A percentile compares a stretch with the other conserved stretches of the same genome.
phyloP scores from a whole-genome alignment of 768 basidiomycete genomes.

The Krasilnikovozyma curviuscula region DNA sequence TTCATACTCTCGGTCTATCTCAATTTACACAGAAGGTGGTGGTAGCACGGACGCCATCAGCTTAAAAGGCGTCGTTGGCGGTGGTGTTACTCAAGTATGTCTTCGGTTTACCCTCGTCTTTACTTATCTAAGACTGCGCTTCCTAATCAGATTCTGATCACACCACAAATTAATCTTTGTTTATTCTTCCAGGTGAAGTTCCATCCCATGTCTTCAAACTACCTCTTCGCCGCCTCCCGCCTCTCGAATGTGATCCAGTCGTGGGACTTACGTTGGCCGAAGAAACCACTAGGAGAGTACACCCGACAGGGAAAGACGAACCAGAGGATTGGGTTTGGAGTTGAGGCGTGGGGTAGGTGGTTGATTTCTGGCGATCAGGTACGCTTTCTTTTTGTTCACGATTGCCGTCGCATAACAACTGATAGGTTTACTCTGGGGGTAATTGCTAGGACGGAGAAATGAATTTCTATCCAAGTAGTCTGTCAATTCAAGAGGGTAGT shows the following conservation, averaged over 20 bases:
- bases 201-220: slow-evolving; percentile 48
- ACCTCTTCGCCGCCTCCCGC: slow-evolving; percentile 63
- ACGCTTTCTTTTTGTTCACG: too few relatives aligned
- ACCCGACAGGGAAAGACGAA: slow-evolving; percentile 37
- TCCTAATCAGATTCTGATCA: background rate
- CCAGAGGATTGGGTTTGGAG: slow-evolving; percentile 57
- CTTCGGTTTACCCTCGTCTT: slow-evolving; percentile 27
- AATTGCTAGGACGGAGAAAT: too few relatives aligned
- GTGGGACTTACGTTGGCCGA: slow-evolving; percentile 58
- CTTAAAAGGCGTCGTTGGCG: slow-evolving; percentile 30
- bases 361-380: slow-evolving; percentile 53
- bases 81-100: slow-evolving; percentile 27
- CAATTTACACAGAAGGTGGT: slow-evolving; percentile 35
- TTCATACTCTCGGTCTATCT: slow-evolving; percentile 33
- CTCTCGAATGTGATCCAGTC: slow-evolving; percentile 42
- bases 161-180: slow-evolving; percentile 2
- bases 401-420: too few relatives aligned
- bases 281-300: slow-evolving; percentile 28
- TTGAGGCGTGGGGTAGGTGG: slow-evolving; percentile 48
- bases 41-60: slow-evolving; percentile 43
- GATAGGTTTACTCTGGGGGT: too few relatives aligned
- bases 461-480: too few relatives aligned
- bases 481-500: slow-evolving; percentile 21
- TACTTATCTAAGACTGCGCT: slow-evolving; percentile 32
- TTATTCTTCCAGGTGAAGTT: slow-evolving; percentile 44